Conservation (phyloP, 306 rosid species). For the Sphenostylis stenocarpa region DNA sequence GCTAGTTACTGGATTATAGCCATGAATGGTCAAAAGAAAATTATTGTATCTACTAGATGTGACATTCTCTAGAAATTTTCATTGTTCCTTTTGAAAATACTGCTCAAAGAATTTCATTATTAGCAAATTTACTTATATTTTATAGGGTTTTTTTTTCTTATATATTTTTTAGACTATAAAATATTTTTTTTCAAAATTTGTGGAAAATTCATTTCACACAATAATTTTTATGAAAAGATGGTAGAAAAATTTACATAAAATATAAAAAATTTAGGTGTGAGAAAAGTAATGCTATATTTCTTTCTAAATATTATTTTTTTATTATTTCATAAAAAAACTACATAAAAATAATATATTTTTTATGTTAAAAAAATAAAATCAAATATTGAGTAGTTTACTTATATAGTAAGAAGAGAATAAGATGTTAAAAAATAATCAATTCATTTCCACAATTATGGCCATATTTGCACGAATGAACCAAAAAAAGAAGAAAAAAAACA, state of each 20-base stretch:
- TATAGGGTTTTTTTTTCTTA: too few species aligned
- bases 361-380: not conserved
- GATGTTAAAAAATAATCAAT: too few species aligned
- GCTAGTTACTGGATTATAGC: constrained; percentile 6
- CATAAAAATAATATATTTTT: too few species aligned
- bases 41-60: not conserved
- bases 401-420: not conserved
- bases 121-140: too few species aligned
- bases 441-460: too few species aligned
- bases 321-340: not conserved
- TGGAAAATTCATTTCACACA: too few species aligned
- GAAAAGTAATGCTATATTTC: not conserved
- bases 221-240: too few species aligned
- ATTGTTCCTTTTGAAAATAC: not conserved
- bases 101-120: too few species aligned
- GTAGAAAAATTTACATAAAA: too few species aligned
- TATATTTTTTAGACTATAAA: too few species aligned
- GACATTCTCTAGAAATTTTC: not conserved
- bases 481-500: not conserved
- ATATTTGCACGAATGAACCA: not conserved
- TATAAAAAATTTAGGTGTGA: too few species aligned
- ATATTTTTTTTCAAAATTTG: too few species aligned
- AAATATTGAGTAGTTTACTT: not conserved
- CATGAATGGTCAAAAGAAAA: constrained; percentile 14
- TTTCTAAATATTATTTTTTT: not conserved